phyloP scores from a whole-genome alignment of 768 basidiomycete species.

The Boletus eberwhitei region DNA sequence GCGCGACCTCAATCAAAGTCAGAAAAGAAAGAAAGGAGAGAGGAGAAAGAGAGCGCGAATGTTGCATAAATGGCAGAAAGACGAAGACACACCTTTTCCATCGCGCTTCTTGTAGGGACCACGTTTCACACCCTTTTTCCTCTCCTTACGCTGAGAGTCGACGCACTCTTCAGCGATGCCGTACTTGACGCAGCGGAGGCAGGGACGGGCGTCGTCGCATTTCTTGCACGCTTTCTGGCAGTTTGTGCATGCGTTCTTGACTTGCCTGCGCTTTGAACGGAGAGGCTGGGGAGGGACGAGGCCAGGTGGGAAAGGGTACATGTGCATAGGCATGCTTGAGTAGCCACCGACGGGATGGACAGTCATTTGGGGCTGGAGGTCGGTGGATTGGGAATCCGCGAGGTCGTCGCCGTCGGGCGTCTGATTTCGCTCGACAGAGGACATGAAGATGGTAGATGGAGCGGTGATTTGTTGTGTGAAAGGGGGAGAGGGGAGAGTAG shows the following conservation, averaged over 20 bases:
- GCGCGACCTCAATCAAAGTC: conserved; percentile 54
- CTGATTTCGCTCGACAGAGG: conserved; percentile 39
- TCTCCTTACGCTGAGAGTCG: conserved; percentile 89
- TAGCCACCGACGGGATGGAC: conserved; percentile 49
- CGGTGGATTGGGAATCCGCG: conserved; percentile 30
- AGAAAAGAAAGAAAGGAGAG: conserved; percentile 30
- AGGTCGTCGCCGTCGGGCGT: conserved; percentile 41
- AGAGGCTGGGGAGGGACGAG: conserved; percentile 45
- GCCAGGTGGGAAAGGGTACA: conserved; percentile 63
- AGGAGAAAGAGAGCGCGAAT: neutral
- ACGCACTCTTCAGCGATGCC: conserved; percentile 83
- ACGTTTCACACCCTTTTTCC: conserved; percentile 83
- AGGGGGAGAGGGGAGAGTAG: conserved; percentile 31
- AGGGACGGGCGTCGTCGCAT: conserved; percentile 88
- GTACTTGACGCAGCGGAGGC: conserved; percentile 90
- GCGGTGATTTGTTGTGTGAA: conserved; percentile 22
- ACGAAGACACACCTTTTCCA: conserved; percentile 68
- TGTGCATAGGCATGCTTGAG: conserved; percentile 59
- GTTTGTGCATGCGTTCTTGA: conserved; percentile 89
- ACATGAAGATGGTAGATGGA: conserved; percentile 31
- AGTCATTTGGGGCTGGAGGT: conserved; percentile 47
- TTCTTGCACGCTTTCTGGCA: conserved; percentile 93
- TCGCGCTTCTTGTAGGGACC: conserved; percentile 96
- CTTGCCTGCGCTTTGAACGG: conserved; percentile 78
- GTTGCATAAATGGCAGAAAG: conserved; percentile 26